phyloP scores from a whole-genome alignment of 192 early-diverging fungal species.

The Lobosporangium transversale region DNA sequence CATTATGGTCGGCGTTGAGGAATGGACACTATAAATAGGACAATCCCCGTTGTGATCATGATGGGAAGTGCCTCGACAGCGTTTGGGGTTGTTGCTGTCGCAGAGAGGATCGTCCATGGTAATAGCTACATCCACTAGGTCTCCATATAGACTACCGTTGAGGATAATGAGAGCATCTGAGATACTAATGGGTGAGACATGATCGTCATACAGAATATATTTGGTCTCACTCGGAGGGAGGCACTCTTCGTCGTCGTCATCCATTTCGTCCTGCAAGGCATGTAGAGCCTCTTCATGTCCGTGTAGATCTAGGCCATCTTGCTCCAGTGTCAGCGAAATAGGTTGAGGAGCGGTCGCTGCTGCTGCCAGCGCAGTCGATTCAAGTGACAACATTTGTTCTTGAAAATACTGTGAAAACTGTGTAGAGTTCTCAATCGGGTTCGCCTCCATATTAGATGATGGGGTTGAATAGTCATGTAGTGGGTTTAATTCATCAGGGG shows the following conservation, averaged over 20 bases:
- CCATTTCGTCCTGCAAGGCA: conserved; percentile 10
- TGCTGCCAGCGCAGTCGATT: conserved; percentile 18
- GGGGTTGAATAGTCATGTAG: not conserved
- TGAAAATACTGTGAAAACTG: conserved; percentile 21
- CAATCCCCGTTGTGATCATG: conserved; percentile 1
- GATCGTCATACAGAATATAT: conserved; percentile 48
- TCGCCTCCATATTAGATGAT: not conserved
- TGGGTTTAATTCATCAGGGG: not conserved
- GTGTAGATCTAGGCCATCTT: not conserved
- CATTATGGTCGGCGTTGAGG: not conserved
- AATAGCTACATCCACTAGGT: not conserved
- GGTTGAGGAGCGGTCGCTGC: not conserved
- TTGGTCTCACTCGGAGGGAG: conserved; percentile 44
- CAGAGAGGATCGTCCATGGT: not conserved
- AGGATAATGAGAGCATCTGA: conserved; percentile 18
- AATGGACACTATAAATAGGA: conserved; percentile 15
- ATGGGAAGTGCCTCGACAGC: not conserved
- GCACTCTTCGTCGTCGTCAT: conserved; percentile 40
- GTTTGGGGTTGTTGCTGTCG: no score
- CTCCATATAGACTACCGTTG: conserved; percentile 20
- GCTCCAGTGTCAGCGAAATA: not conserved
- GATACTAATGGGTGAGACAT: conserved; percentile 30
- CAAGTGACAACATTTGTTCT: conserved; percentile 28
- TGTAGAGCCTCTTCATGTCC: conserved; percentile 7
- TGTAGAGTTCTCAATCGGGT: not conserved